Conservation (phyloP, 176 grass and related monocot species). For the Bothriochloa decipiens region DNA sequence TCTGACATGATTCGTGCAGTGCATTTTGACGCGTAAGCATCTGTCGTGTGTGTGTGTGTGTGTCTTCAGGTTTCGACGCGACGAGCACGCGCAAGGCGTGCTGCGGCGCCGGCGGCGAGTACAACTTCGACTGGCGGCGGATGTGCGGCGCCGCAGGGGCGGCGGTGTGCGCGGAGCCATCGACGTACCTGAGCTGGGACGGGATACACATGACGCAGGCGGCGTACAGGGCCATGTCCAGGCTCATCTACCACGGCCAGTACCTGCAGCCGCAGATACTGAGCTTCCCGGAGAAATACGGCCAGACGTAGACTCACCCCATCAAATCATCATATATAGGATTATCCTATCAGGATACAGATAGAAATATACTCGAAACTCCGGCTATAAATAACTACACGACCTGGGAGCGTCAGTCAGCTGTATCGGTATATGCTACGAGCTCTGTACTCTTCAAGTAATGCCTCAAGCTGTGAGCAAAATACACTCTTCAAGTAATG, state of each 20-base stretch:
- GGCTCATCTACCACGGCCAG: slow-evolving; percentile 50
- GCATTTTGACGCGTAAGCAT: too few species aligned
- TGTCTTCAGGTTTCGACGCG: slow-evolving; percentile 55
- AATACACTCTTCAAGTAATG: background rate
- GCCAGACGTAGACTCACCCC: background rate
- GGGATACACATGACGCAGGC: slow-evolving; percentile 93
- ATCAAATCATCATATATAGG: background rate
- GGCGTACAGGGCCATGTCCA: slow-evolving; percentile 66
- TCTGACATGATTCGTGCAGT: background rate
- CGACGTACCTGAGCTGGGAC: slow-evolving; percentile 76
- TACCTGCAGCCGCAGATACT: slow-evolving; percentile 62
- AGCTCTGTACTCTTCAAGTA: background rate
- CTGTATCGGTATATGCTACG: background rate
- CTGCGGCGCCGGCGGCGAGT: slow-evolving; percentile 66
- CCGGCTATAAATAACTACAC: background rate
- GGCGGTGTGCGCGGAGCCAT: slow-evolving; percentile 57
- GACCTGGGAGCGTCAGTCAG: background rate
- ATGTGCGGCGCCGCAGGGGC: slow-evolving; percentile 68
- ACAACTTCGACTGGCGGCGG: slow-evolving; percentile 63
- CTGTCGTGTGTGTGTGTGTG: too few species aligned
- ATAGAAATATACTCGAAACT: background rate
- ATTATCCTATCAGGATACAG: background rate
- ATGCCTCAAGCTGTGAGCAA: background rate
- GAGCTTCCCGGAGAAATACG: slow-evolving; percentile 13
- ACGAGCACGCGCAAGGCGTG: slow-evolving; percentile 59